Percentiles rank a stretch among this genome's conserved stretches.
These are phyloP conservation scores for Lasiosphaeria hispida DNA, from an alignment of 495 filamentous ascomycete genomes.

Conservation along the genomic window DNA sequence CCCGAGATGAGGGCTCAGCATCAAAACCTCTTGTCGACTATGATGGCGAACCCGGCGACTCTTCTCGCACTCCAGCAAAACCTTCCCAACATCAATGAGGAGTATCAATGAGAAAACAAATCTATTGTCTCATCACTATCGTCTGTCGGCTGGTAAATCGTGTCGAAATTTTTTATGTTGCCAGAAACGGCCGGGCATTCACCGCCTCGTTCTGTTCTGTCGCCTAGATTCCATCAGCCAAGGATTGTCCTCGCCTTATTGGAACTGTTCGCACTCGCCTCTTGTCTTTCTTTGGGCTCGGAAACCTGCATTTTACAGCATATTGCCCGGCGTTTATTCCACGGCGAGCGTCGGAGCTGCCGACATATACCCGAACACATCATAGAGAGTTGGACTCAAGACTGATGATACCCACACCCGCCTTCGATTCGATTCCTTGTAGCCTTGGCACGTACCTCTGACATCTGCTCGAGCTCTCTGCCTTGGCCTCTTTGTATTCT, in stretches of 20 bases:
- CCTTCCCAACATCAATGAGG: slow-evolving; percentile 50
- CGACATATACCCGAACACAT: slow-evolving; percentile 22
- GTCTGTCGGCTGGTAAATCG: too few species aligned
- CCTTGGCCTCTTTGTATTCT: slow-evolving; percentile 7
- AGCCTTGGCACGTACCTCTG: neutral
- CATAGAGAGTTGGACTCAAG: slow-evolving; percentile 24
- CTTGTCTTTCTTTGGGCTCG: slow-evolving; percentile 10
- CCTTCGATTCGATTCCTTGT: slow-evolving; percentile 11
- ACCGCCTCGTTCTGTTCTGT: neutral
- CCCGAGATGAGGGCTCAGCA: slow-evolving; percentile 38
- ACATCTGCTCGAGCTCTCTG: neutral
- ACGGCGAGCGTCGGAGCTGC: slow-evolving; percentile 17
- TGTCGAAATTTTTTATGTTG: too few species aligned
- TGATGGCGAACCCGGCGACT: slow-evolving; percentile 35
- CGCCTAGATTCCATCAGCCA: neutral
- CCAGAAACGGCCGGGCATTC: neutral
- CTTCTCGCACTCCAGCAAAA: slow-evolving; percentile 31
- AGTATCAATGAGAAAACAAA: slow-evolving; percentile 17
- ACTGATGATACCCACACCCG: slow-evolving; percentile 29
- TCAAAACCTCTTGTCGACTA: slow-evolving; percentile 37
- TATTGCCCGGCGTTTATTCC: slow-evolving; percentile 26
- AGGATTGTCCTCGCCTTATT: neutral
- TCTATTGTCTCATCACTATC: neutral
- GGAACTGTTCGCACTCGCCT: neutral
- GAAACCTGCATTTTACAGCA: slow-evolving; percentile 26